phyloP scores from a whole-genome alignment of 2,329 filamentous ascomycete genomes.

The Phaeosphaeriaceae sp. region DNA sequence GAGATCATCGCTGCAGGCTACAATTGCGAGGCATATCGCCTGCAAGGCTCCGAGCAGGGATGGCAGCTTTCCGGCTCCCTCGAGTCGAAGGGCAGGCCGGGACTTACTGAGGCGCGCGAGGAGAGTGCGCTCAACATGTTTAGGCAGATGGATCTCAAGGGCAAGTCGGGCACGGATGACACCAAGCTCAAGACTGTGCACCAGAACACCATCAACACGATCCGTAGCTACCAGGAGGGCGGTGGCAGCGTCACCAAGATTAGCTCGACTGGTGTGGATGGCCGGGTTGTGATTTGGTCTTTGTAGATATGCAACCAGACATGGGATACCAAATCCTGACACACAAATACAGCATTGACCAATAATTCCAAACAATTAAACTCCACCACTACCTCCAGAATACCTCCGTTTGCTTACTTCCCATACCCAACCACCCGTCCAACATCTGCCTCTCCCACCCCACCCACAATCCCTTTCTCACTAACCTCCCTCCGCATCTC shows the following conservation, averaged over 20 bases:
- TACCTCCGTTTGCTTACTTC: background rate
- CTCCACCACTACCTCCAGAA: background rate
- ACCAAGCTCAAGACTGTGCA: conserved; percentile 94
- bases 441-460: background rate
- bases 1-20: conserved; percentile 97
- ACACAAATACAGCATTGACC: background rate
- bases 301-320: conserved; percentile 38
- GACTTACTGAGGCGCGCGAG: conserved; percentile 70
- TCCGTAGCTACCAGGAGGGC: conserved; percentile 76
- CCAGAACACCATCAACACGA: conserved; percentile 91
- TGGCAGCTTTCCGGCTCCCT: conserved; percentile 86
- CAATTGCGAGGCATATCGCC: conserved; percentile 86
- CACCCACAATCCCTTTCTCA: background rate
- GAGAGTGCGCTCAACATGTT: conserved; percentile 99
- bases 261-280: conserved; percentile 67
- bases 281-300: conserved; percentile 56
- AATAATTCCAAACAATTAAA: background rate
- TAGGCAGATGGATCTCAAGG: conserved; percentile 97
- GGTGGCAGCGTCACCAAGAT: conserved; percentile 76
- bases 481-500: conserved; percentile 49
- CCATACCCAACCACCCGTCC: background rate
- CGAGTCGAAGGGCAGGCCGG: conserved; percentile 72
- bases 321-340: too few species aligned
- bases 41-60: conserved; percentile 77
- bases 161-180: conserved; percentile 76